A percentile compares a stretch with the other conserved stretches of the same genome.
Conservation (phyloP, 2,329 filamentous ascomycete genomes). For the Teratosphaeria pseudoeucalypti region DNA sequence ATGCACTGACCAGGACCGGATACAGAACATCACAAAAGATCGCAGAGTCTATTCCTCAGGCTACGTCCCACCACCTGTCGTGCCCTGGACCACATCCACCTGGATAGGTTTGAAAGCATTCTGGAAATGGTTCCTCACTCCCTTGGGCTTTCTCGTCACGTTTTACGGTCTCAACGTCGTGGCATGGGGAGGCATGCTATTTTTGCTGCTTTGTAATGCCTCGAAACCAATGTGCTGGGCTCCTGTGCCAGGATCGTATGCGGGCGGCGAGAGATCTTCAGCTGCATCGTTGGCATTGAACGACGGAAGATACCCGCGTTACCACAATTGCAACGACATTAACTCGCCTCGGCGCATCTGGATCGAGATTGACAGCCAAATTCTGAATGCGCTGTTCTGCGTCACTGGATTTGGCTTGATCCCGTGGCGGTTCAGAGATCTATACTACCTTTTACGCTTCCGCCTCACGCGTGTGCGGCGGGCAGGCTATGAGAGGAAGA, state of each 20-base stretch:
- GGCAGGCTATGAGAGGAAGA: slow-evolving; percentile 24
- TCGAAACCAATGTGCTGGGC: slow-evolving; percentile 60
- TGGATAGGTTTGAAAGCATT: slow-evolving; percentile 50
- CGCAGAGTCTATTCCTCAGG: slow-evolving; percentile 22
- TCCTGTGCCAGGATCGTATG: slow-evolving; percentile 23
- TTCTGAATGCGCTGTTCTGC: slow-evolving; percentile 76
- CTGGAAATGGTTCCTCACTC: slow-evolving; percentile 64
- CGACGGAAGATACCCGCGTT: slow-evolving; percentile 3
- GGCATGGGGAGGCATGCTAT: slow-evolving; percentile 86
- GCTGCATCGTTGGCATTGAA: slow-evolving; percentile 2
- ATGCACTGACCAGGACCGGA: slow-evolving; percentile 4
- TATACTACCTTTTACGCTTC: slow-evolving; percentile 62
- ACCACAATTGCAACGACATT: slow-evolving; percentile 24
- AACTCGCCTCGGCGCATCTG: slow-evolving; percentile 64
- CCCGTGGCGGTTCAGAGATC: slow-evolving; percentile 74
- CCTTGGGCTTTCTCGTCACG: slow-evolving; percentile 64
- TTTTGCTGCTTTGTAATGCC: slow-evolving; percentile 69
- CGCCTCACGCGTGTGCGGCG: slow-evolving; percentile 33
- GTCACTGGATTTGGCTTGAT: slow-evolving; percentile 76
- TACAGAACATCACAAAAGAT: neutral
- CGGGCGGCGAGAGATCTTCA: neutral
- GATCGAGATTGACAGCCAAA: slow-evolving; percentile 78
- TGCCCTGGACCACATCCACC: slow-evolving; percentile 48
- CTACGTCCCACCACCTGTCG: slow-evolving; percentile 34
- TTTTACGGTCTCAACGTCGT: slow-evolving; percentile 75